Conservation (phyloP, 106 monocot species). For the Amphibolis antarctica region DNA sequence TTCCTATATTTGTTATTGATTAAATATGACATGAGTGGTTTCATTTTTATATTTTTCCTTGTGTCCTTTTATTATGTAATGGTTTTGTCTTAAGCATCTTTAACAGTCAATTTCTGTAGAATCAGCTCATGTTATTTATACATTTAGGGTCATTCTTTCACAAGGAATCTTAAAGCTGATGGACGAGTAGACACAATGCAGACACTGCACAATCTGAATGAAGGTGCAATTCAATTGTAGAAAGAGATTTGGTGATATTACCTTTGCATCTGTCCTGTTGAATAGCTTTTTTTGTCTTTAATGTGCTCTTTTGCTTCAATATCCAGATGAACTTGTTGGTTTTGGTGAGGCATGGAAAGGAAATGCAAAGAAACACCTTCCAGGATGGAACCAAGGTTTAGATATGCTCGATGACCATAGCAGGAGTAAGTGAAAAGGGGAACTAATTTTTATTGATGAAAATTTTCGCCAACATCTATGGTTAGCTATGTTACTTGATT, state of each 20-base stretch:
- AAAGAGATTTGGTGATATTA: too few relatives aligned
- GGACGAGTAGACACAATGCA: slow-evolving; percentile 68
- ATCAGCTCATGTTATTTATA: not conserved
- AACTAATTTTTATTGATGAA: not conserved
- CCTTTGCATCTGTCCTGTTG: not conserved
- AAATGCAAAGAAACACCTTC: slow-evolving; percentile 51
- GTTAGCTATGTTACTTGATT: too few relatives aligned
- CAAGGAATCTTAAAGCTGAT: slow-evolving; percentile 70
- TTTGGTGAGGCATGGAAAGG: slow-evolving; percentile 75
- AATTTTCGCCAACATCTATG: not conserved
- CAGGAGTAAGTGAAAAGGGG: slow-evolving; percentile 29
- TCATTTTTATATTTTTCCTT: too few relatives aligned
- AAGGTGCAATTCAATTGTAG: slow-evolving; percentile 44
- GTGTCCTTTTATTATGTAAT: not conserved
- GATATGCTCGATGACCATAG: slow-evolving; percentile 29
- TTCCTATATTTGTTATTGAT: not conserved
- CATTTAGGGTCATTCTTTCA: slow-evolving; percentile 74
- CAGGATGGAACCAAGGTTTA: slow-evolving; percentile 41
- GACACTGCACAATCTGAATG: slow-evolving; percentile 68
- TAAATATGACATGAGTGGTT: too few relatives aligned
- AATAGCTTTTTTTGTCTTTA: not conserved
- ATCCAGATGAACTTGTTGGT: slow-evolving; percentile 50
- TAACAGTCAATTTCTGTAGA: not conserved
- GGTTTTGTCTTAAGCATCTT: not conserved
- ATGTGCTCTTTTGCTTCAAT: not conserved